These are phyloP conservation scores for Phytophthora europaea DNA, from an alignment of 352 stramenopile species.

Conservation along the genomic window DNA sequence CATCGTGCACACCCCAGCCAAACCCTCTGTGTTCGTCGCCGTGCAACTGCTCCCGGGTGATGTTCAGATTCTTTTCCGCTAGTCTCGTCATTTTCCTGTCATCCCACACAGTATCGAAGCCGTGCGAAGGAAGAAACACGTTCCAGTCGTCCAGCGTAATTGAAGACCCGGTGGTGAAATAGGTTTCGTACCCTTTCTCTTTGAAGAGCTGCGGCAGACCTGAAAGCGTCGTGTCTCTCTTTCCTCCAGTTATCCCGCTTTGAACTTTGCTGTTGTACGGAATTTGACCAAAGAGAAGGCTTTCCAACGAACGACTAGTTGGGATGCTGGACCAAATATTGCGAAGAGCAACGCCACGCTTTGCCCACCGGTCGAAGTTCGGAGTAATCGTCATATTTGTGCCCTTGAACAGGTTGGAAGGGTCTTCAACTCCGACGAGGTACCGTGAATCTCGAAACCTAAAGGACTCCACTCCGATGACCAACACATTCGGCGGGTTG, in stretches of 20 bases:
- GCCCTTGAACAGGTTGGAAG: slow-evolving; percentile 40
- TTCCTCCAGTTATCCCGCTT: slow-evolving; percentile 52
- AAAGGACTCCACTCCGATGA: slow-evolving; percentile 21
- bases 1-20: slow-evolving; percentile 59
- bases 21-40: slow-evolving; percentile 16
- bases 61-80: slow-evolving; percentile 41
- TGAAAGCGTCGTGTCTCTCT: slow-evolving; percentile 34
- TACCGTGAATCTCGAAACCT: slow-evolving; percentile 16
- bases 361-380: slow-evolving; percentile 57
- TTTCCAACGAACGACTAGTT: slow-evolving; percentile 65
- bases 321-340: slow-evolving; percentile 67
- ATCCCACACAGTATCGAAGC: slow-evolving; percentile 49
- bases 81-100: slow-evolving; percentile 42
- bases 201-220: slow-evolving; percentile 60
- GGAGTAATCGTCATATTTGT: slow-evolving; percentile 43
- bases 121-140: slow-evolving; percentile 53
- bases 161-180: slow-evolving; percentile 56
- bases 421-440: slow-evolving; percentile 26
- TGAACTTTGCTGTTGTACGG: slow-evolving; percentile 57
- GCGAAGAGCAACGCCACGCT: slow-evolving; percentile 51
- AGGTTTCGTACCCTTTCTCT: slow-evolving; percentile 57
- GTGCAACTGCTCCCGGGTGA: slow-evolving; percentile 39
- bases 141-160: slow-evolving; percentile 57
- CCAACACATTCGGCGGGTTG: slow-evolving; percentile 13
- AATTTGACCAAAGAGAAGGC: slow-evolving; percentile 62